Evolutionary conservation across 208 protist genomes (phyloP), one percentile per base, ranked within the genome.

Genomic region (Leishmania lainsoni): DNA sequence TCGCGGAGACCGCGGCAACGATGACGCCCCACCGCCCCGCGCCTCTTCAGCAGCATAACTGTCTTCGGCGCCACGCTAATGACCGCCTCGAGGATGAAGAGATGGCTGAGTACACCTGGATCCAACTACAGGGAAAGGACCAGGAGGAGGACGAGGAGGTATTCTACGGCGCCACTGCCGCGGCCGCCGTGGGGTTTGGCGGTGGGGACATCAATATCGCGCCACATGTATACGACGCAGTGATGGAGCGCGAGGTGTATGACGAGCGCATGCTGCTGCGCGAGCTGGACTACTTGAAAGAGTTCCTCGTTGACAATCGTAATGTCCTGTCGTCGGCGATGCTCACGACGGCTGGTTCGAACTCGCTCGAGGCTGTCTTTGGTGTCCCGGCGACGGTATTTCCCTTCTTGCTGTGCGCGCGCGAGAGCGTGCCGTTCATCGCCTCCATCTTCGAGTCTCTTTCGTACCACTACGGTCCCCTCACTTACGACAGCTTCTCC

Each of bases 301-400:
- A 94, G 71, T 97, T 94, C 77, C 65, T 97, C 29, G 74, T 96
- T 9, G 78, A 95, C n/a, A 70, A 97, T 80, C 86, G 92, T 75
- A 83, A 92, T 78, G 84, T 87, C 16, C 87, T 97, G 12, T 93
- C 80, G 20, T 95, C 90, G 0, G 91, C 94, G 51, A 87, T 91
- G 68, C 89, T 95, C 51, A 97, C 92, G 1, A 66, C 91, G 39
- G 35, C 82, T 6, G 92, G 92, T 2, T 91, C 92, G 8, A 97
- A 97, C 80, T 70, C 85, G 51, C 88, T 97, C 26, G 94, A 97
- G 81, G 90, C 88, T 5, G 92, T 97, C 35, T 97, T 97, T 83
- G 94, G 94, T 49, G 90, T 92, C 2, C 94, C 94, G 2, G 90
- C 94, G 35, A 97, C 92, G 20, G 91, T 96, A 26, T 97, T 97